Evolutionary conservation across 2,329 filamentous ascomycete genomes (phyloP).

Genomic region (Aspergillus thermomutatus): DNA sequence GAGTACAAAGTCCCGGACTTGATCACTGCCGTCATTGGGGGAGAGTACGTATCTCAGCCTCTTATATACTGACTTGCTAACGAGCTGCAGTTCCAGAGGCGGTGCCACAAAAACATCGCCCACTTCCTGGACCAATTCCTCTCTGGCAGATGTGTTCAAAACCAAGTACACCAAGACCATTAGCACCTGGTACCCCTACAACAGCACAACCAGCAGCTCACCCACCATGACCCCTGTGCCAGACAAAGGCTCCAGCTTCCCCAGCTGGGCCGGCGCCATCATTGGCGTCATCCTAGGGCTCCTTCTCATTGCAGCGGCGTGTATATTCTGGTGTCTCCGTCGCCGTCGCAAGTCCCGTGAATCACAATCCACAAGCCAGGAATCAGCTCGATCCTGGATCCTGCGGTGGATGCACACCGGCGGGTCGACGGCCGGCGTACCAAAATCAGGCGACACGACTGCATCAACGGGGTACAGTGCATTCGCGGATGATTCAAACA

Average conservation of each 20-base stretch:
- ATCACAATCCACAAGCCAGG: slow-evolving; percentile 1
- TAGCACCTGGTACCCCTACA: slow-evolving; percentile 54
- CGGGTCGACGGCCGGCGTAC: neutral
- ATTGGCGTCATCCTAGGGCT: slow-evolving; percentile 24
- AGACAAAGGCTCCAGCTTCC: slow-evolving; percentile 36
- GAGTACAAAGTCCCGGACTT: slow-evolving; percentile 29
- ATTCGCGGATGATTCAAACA: neutral
- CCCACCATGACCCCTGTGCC: slow-evolving; percentile 1
- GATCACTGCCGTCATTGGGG: slow-evolving; percentile 32
- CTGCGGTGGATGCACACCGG: slow-evolving; percentile 8
- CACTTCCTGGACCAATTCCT: slow-evolving; percentile 46
- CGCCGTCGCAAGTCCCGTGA: slow-evolving; percentile 6
- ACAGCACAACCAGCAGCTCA: slow-evolving; percentile 42
- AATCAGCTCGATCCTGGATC: slow-evolving; percentile 2
- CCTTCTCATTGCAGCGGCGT: slow-evolving; percentile 9
- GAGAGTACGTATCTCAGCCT: slow-evolving; percentile 23
- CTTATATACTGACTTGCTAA: neutral
- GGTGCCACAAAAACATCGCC: slow-evolving; percentile 27
- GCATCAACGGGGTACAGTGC: neutral
- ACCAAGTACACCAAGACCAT: slow-evolving; percentile 56
- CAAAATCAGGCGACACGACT: slow-evolving; percentile 2
- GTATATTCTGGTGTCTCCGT: slow-evolving; percentile 22
- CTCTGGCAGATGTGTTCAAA: slow-evolving; percentile 53
- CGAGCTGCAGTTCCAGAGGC: slow-evolving; percentile 22
- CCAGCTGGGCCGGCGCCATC: slow-evolving; percentile 59